Conservation (phyloP, 352 stramenopile genomes). For the Phytophthora idaei region DNA sequence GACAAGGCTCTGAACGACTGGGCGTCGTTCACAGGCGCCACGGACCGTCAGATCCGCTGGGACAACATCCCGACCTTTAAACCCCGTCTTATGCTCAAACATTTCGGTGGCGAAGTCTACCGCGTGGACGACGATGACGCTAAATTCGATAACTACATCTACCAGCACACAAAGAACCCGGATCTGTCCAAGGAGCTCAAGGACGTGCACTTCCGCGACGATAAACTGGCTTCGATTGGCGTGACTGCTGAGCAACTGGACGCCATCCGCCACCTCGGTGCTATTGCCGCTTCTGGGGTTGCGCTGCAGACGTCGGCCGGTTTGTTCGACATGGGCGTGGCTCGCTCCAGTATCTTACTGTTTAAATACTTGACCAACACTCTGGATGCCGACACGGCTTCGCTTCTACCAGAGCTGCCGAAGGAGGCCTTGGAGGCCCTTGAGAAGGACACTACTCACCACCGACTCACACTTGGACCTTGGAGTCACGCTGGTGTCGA, state of each 20-base stretch:
- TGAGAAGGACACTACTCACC: constrained; percentile 48
- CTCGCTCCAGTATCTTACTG: constrained; percentile 75
- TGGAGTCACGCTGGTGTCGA: constrained; percentile 87
- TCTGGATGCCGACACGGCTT: constrained; percentile 63
- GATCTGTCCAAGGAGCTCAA: constrained; percentile 57
- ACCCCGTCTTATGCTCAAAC: constrained; percentile 82
- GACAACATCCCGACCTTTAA: constrained; percentile 75
- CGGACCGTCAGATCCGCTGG: constrained; percentile 81
- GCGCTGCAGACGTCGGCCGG: constrained; percentile 70
- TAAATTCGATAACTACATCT: constrained; percentile 68
- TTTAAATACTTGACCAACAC: constrained; percentile 83
- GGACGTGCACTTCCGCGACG: constrained; percentile 67
- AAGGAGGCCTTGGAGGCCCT: constrained; percentile 36
- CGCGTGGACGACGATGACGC: constrained; percentile 71
- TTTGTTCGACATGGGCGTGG: constrained; percentile 83
- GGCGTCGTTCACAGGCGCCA: constrained; percentile 74
- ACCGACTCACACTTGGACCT: constrained; percentile 77
- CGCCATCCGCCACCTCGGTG: constrained; percentile 54
- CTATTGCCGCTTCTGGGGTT: constrained; percentile 73
- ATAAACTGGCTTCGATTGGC: constrained; percentile 52
- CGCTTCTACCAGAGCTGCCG: constrained; percentile 56
- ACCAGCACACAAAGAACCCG: constrained; percentile 68
- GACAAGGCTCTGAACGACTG: constrained; percentile 68
- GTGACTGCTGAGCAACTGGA: constrained; percentile 58
- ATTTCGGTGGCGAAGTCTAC: constrained; percentile 86